A percentile compares a stretch with the other conserved stretches of the same genome.
phyloP scores from a whole-genome alignment of 768 basidiomycete genomes.

The Amanita inopinata region DNA sequence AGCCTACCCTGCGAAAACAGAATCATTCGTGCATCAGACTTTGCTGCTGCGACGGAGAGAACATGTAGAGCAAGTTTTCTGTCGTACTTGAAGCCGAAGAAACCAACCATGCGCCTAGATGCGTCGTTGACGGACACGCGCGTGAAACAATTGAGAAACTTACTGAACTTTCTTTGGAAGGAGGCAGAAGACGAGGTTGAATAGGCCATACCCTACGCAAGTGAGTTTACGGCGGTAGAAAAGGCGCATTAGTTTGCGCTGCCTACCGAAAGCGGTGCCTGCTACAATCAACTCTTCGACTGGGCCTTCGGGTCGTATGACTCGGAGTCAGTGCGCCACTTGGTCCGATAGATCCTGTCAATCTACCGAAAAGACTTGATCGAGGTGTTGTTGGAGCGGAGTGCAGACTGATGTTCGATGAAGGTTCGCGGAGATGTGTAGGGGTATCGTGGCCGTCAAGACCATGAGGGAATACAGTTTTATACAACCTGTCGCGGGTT shows the following conservation, averaged over 20 bases:
- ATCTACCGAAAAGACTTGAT: conserved; percentile 10
- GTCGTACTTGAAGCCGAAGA: conserved; percentile 71
- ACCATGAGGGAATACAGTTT: conserved; percentile 55
- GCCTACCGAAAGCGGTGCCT: conserved; percentile 68
- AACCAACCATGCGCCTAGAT: conserved; percentile 55
- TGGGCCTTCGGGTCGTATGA: conserved; percentile 33
- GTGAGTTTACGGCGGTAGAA: conserved; percentile 5
- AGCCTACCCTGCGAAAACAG: conserved; percentile 64
- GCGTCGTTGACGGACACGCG: background rate
- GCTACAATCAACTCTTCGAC: conserved; percentile 67
- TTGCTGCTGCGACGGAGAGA: conserved; percentile 55
- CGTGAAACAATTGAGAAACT: conserved; percentile 12
- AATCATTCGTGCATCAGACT: conserved; percentile 64
- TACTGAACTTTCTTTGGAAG: conserved; percentile 65
- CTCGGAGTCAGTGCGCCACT: conserved; percentile 6
- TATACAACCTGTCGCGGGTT: conserved; percentile 61
- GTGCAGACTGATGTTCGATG: conserved; percentile 7
- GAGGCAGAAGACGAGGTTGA: conserved; percentile 73
- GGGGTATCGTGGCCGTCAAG: conserved; percentile 36
- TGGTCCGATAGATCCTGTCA: background rate
- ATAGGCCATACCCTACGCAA: conserved; percentile 46
- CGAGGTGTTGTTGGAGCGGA: conserved; percentile 10
- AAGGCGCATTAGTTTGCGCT: conserved; percentile 10
- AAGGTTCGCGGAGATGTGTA: conserved; percentile 24
- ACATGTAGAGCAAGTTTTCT: conserved; percentile 58